Evolutionary conservation across 176 grass and related monocot genomes (phyloP).

Genomic region (Cenchrus fungigraminus): DNA sequence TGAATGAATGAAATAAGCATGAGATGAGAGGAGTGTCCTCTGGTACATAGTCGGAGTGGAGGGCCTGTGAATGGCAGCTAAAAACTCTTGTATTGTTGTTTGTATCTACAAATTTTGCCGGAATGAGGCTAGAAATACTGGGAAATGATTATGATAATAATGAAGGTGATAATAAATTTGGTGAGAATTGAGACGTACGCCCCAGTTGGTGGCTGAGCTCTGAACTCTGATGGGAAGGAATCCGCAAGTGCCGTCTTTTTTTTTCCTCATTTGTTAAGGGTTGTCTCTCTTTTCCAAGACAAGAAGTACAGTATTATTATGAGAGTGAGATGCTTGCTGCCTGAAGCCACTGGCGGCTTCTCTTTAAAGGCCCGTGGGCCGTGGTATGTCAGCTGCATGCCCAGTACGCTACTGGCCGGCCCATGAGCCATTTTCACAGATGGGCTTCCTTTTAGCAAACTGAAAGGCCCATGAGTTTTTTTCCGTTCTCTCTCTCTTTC

Average conservation of each 20-base stretch:
- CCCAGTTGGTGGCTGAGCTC: neutral
- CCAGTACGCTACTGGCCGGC: neutral
- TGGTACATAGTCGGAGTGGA: slow-evolving; percentile 53
- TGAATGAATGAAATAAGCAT: neutral
- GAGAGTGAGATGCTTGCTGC: no score
- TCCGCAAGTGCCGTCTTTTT: no score
- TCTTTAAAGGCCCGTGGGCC: no score
- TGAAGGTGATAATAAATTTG: neutral
- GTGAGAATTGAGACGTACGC: neutral
- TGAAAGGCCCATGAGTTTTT: neutral
- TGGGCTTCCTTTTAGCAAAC: neutral
- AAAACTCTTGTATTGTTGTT: slow-evolving; percentile 32
- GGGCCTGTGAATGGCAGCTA: slow-evolving; percentile 23
- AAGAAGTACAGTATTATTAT: no score
- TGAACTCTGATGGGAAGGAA: neutral
- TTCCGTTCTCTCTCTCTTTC: neutral
- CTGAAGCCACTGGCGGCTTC: no score
- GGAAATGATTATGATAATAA: slow-evolving; percentile 37
- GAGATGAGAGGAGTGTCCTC: slow-evolving; percentile 1
- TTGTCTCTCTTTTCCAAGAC: no score
- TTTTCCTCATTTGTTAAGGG: no score
- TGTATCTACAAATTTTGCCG: slow-evolving; percentile 59
- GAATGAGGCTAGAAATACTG: slow-evolving; percentile 49
- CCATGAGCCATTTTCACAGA: neutral
- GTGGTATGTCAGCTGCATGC: neutral